These are phyloP conservation scores for Aspergillus sp. DNA, from an alignment of 2,329 filamentous ascomycete genomes.

Conservation along the genomic window DNA sequence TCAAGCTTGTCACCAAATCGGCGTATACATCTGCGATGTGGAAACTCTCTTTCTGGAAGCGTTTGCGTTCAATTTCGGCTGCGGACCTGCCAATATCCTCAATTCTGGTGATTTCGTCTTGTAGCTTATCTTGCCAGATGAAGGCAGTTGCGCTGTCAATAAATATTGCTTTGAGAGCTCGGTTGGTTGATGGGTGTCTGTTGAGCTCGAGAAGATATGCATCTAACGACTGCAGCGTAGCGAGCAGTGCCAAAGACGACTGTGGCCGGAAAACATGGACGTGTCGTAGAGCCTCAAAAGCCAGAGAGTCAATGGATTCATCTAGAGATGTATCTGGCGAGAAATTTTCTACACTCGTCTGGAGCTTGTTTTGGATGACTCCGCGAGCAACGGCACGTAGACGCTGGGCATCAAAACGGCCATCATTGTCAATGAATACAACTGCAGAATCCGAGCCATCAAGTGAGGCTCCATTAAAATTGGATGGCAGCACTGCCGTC, in stretches of 20 bases:
- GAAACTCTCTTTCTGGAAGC: conserved; percentile 28
- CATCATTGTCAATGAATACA: conserved; percentile 58
- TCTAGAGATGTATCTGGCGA: neutral
- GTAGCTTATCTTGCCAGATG: conserved; percentile 52
- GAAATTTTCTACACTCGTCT: neutral
- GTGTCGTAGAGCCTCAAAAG: conserved; percentile 50
- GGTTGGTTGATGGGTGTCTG: conserved; percentile 48
- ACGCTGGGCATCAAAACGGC: conserved; percentile 52
- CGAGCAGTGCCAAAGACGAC: conserved; percentile 51
- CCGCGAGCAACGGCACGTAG: conserved; percentile 37
- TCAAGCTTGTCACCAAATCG: conserved; percentile 31
- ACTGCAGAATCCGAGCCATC: conserved; percentile 51
- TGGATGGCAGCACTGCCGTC: conserved; percentile 50
- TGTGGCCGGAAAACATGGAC: conserved; percentile 60
- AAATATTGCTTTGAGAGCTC: conserved; percentile 51
- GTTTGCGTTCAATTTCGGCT: conserved; percentile 29
- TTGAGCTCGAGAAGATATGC: conserved; percentile 49
- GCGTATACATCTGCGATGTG: conserved; percentile 32
- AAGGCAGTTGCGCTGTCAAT: conserved; percentile 59
- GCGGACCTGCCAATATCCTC: conserved; percentile 36
- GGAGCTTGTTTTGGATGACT: conserved; percentile 24
- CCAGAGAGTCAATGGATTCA: conserved; percentile 20
- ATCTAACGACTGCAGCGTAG: conserved; percentile 49
- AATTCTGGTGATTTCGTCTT: conserved; percentile 43
- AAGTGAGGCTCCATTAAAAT: conserved; percentile 30